A percentile compares a stretch with the other conserved stretches of the same genome.
phyloP scores from a whole-genome alignment of 305 asterid genomes.

The Coffea humblotiana region DNA sequence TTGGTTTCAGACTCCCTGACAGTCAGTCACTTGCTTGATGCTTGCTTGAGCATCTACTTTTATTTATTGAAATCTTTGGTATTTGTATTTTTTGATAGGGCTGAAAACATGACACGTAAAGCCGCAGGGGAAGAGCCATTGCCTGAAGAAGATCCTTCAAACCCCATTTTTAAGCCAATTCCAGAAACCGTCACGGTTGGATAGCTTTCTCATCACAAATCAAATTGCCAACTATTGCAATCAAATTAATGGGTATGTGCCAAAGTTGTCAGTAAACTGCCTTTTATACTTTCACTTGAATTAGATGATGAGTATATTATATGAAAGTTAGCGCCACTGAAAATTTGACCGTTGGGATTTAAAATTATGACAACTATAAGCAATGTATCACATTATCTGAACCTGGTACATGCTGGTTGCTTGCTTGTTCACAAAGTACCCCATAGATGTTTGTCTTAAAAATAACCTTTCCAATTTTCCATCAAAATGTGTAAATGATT shows the following conservation, averaged over 20 bases:
- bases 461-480: neutral
- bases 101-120: constrained; percentile 71
- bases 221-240: constrained; percentile 89
- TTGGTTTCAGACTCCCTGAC: neutral
- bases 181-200: constrained; percentile 94
- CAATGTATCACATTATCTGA: too few species aligned
- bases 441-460: neutral
- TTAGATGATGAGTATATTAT: neutral
- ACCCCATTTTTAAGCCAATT: constrained; percentile 81
- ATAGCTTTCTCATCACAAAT: constrained; percentile 89
- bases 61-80: constrained; percentile 11
- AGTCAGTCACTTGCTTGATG: neutral
- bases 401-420: too few species aligned
- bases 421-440: too few species aligned
- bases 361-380: too few species aligned
- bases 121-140: constrained; percentile 90
- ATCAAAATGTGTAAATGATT: neutral
- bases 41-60: neutral
- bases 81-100: constrained; percentile 40
- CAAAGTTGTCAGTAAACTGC: neutral
- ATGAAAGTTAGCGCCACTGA: neutral
- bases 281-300: neutral
- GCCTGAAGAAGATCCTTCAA: constrained; percentile 94
- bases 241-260: constrained; percentile 86
- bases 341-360: neutral